Evolutionary conservation across 352 stramenopile species (phyloP).

Genomic region (Phytophthora brassicae): DNA sequence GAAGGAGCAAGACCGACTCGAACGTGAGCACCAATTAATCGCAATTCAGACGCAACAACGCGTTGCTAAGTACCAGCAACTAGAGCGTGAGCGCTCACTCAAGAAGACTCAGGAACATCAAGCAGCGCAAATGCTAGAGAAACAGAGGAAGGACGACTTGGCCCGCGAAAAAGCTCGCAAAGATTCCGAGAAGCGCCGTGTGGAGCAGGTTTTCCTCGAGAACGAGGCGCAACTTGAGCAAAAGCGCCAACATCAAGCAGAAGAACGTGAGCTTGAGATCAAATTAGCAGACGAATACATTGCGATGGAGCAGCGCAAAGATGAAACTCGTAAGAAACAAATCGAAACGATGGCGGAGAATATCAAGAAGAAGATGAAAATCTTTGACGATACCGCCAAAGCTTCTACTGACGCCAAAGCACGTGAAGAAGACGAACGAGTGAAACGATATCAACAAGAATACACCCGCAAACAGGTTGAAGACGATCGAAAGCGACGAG

Average conservation of each 20-base stretch:
- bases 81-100: slow-evolving; percentile 43
- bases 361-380: slow-evolving; percentile 85
- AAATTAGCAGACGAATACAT: slow-evolving; percentile 76
- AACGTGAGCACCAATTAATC: slow-evolving; percentile 65
- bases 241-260: slow-evolving; percentile 55
- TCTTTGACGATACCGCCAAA: slow-evolving; percentile 81
- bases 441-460: slow-evolving; percentile 66
- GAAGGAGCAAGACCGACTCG: slow-evolving; percentile 55
- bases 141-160: slow-evolving; percentile 59
- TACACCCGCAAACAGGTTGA: slow-evolving; percentile 60
- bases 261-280: slow-evolving; percentile 60
- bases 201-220: slow-evolving; percentile 57
- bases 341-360: slow-evolving; percentile 72
- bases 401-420: slow-evolving; percentile 60
- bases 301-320: slow-evolving; percentile 72
- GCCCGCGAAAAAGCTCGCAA: slow-evolving; percentile 47
- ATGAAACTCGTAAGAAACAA: slow-evolving; percentile 55
- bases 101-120: slow-evolving; percentile 61
- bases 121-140: slow-evolving; percentile 40
- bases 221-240: slow-evolving; percentile 64
- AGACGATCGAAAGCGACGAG: slow-evolving; percentile 51
- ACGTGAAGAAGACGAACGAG: slow-evolving; percentile 65
- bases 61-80: slow-evolving; percentile 55
- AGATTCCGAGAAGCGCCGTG: slow-evolving; percentile 62
- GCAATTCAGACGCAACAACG: slow-evolving; percentile 70